Evolutionary conservation across 495 filamentous ascomycete species (phyloP).

Genomic region (Friedmanniomyces endolithicus): DNA sequence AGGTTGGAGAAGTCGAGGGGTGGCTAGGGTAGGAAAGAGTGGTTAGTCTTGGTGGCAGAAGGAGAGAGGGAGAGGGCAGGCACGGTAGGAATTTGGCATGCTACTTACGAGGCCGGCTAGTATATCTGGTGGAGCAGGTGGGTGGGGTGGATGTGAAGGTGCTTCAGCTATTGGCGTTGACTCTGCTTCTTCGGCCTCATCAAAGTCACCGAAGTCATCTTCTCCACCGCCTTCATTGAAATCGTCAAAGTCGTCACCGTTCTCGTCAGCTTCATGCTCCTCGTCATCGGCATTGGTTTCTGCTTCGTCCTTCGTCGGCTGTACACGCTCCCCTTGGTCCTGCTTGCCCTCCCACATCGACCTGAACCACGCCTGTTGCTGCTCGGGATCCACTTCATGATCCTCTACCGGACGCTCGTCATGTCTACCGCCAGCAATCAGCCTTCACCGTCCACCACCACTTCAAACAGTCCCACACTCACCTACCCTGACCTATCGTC

Average conservation of each 20-base stretch:
- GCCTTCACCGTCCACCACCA: constrained; percentile 3
- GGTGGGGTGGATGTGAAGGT: constrained; percentile 30
- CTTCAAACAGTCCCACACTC: constrained; percentile 13
- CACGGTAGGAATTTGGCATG: background rate
- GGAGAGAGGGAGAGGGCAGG: background rate
- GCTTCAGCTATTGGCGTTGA: constrained; percentile 20
- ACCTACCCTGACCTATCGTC: constrained; percentile 37
- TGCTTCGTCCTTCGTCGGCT: constrained; percentile 29
- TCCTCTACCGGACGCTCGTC: constrained; percentile 4
- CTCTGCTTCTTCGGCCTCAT: constrained; percentile 45
- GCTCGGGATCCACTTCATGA: constrained; percentile 3
- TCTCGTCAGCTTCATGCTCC: constrained; percentile 37
- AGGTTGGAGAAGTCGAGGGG: constrained; percentile 55
- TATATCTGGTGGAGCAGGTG: constrained; percentile 25
- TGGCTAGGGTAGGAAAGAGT: constrained; percentile 34
- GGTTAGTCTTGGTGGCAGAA: background rate
- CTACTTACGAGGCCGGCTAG: constrained; percentile 28
- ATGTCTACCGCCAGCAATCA: background rate
- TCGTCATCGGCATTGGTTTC: constrained; percentile 33
- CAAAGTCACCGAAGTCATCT: constrained; percentile 83
- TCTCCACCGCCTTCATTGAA: constrained; percentile 73
- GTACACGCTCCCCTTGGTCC: constrained; percentile 19
- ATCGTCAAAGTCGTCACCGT: constrained; percentile 91
- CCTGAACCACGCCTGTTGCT: constrained; percentile 11
- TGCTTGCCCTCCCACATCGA: constrained; percentile 14